These are phyloP conservation scores for Catharanthus roseus DNA, from an alignment of 257 asterid species.

Conservation along the genomic window DNA sequence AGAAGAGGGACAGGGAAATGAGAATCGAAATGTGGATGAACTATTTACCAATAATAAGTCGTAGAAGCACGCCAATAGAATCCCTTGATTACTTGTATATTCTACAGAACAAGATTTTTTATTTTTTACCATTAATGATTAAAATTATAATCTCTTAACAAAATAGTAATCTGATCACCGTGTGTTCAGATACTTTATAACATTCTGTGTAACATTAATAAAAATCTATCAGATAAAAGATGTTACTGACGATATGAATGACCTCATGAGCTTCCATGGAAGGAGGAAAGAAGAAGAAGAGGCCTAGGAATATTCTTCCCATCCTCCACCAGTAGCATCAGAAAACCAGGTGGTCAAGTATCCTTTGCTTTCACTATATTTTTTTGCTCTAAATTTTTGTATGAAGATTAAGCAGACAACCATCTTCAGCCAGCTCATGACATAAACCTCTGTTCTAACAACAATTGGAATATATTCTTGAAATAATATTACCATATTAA, in stretches of 20 bases:
- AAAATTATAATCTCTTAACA: too few relatives aligned
- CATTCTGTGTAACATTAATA: too few relatives aligned
- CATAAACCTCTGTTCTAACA: background rate
- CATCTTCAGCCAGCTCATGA: slow-evolving; percentile 4
- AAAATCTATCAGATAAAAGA: too few relatives aligned
- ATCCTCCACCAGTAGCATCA: background rate
- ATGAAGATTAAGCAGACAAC: slow-evolving; percentile 1
- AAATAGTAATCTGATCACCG: too few relatives aligned
- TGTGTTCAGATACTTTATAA: too few relatives aligned
- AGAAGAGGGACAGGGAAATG: background rate
- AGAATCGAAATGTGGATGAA: background rate
- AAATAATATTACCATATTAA: background rate
- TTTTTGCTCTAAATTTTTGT: background rate
- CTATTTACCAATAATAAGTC: background rate
- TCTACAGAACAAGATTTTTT: too few relatives aligned
- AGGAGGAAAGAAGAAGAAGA: background rate
- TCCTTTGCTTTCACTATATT: background rate
- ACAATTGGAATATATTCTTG: background rate
- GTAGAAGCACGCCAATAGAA: background rate
- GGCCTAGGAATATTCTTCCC: background rate
- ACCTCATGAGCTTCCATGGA: slow-evolving; percentile 2
- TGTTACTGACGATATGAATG: too few relatives aligned
- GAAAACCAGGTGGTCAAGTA: background rate
- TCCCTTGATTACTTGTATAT: background rate
- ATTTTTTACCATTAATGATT: too few relatives aligned